phyloP scores from a whole-genome alignment of 176 grass and related monocot species.

The Carex scoparia region DNA sequence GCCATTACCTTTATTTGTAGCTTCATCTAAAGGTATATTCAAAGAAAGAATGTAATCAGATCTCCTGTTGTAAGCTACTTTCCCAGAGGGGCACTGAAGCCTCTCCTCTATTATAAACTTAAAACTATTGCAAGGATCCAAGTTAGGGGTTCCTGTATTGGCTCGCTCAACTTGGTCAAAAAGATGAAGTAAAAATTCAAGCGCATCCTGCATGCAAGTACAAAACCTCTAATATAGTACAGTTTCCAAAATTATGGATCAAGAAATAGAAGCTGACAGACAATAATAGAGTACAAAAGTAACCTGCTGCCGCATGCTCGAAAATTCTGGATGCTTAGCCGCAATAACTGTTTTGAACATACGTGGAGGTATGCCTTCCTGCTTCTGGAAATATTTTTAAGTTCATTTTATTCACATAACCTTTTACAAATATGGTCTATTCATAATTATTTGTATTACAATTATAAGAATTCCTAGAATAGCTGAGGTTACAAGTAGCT shows the following conservation, averaged over 20 bases:
- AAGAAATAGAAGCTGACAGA: not conserved
- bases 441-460: slow-evolving; percentile 1
- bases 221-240: not conserved
- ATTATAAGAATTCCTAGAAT: not conserved
- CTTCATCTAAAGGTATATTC: slow-evolving; percentile 80
- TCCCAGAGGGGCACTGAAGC: slow-evolving; percentile 89
- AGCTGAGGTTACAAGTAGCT: not conserved
- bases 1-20: slow-evolving; percentile 79
- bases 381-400: slow-evolving; percentile 40
- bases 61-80: slow-evolving; percentile 89
- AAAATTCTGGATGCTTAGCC: slow-evolving; percentile 85
- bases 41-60: slow-evolving; percentile 76
- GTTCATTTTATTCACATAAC: not conserved
- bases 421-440: not conserved
- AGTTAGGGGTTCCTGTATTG: slow-evolving; percentile 58
- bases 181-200: slow-evolving; percentile 88
- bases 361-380: slow-evolving; percentile 79
- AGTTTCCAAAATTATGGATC: not conserved
- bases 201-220: slow-evolving; percentile 60
- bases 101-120: slow-evolving; percentile 92
- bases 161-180: slow-evolving; percentile 81
- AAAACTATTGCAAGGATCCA: slow-evolving; percentile 65
- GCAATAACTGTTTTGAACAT: slow-evolving; percentile 98
- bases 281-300: slow-evolving; percentile 12
- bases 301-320: slow-evolving; percentile 95